A percentile compares a stretch with the other conserved stretches of the same genome.
Evolutionary conservation across 1,139 yeast genomes (phyloP).

Genomic region (Blastobotrys capitulatus): DNA sequence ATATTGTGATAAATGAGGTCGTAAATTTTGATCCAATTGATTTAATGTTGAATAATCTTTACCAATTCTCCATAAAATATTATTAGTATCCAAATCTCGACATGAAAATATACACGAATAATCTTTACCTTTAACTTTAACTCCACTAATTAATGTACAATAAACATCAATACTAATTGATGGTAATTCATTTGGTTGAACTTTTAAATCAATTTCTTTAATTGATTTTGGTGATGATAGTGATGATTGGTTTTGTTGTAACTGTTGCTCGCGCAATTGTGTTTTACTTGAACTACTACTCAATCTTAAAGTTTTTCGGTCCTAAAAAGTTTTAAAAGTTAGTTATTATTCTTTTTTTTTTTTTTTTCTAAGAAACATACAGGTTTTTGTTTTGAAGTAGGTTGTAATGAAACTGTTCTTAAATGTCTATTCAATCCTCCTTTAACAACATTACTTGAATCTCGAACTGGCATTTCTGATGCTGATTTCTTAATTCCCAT

Average conservation of each 20-base stretch:
- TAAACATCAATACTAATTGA: slow-evolving; percentile 4
- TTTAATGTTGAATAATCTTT: slow-evolving; percentile 54
- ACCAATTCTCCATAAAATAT: slow-evolving; percentile 67
- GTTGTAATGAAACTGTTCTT: slow-evolving; percentile 3
- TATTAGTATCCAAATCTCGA: slow-evolving; percentile 48
- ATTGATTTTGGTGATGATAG: too few relatives aligned
- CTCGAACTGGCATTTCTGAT: slow-evolving; percentile 1
- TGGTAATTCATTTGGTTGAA: slow-evolving; percentile 10
- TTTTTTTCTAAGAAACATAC: neutral
- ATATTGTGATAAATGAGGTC: slow-evolving; percentile 45
- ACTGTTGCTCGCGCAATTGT: neutral
- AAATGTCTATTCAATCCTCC: neutral
- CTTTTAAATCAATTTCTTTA: neutral
- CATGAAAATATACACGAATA: neutral
- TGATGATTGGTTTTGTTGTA: too few relatives aligned
- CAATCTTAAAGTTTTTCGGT: neutral
- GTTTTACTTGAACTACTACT: slow-evolving; percentile 1
- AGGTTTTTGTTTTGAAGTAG: neutral
- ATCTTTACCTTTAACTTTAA: neutral
- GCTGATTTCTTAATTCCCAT: slow-evolving; percentile 3
- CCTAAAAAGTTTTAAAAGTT: neutral
- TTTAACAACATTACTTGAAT: neutral
- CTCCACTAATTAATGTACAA: slow-evolving; percentile 4
- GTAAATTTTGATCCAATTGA: slow-evolving; percentile 51
- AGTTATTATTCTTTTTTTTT: neutral